Evolutionary conservation across 441 rosid species (phyloP).

Genomic region (Adansonia madagascariensis): DNA sequence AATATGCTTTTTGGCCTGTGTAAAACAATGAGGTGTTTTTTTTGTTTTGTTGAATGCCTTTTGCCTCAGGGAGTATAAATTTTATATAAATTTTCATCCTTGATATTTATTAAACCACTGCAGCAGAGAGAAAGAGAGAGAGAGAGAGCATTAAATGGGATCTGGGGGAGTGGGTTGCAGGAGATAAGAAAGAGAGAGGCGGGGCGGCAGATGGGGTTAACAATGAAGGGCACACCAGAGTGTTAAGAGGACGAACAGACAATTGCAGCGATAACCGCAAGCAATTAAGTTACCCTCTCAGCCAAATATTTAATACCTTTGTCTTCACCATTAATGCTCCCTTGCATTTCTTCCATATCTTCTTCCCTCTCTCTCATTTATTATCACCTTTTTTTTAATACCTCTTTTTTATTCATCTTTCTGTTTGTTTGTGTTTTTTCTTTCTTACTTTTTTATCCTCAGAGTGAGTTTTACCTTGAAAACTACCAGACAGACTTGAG

Average conservation of each 20-base stretch:
- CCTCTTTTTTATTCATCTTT: not conserved
- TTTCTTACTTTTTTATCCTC: not conserved
- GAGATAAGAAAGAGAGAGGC: conserved; percentile 41
- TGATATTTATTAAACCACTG: conserved; percentile 29
- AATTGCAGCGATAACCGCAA: conserved; percentile 58
- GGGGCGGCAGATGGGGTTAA: conserved; percentile 32
- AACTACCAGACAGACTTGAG: not conserved
- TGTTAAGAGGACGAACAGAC: conserved; percentile 38
- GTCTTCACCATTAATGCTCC: conserved; percentile 57
- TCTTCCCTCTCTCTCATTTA: conserved; percentile 34
- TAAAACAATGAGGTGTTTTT: not conserved
- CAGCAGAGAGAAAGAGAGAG: conserved; percentile 23
- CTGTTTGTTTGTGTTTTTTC: not conserved
- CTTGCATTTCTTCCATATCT: conserved; percentile 31
- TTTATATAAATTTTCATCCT: conserved; percentile 7
- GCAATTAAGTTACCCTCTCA: conserved; percentile 44
- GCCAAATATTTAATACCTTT: conserved; percentile 50
- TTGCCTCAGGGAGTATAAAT: conserved; percentile 13
- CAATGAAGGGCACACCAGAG: conserved; percentile 36
- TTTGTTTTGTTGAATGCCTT: not conserved
- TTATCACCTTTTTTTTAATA: conserved; percentile 11
- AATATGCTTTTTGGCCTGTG: conserved; percentile 18
- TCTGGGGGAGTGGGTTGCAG: conserved; percentile 45
- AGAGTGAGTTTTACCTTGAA: not conserved
- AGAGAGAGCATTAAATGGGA: conserved; percentile 53